phyloP scores from a whole-genome alignment of 345 rosid species.

The Balakata baccata region DNA sequence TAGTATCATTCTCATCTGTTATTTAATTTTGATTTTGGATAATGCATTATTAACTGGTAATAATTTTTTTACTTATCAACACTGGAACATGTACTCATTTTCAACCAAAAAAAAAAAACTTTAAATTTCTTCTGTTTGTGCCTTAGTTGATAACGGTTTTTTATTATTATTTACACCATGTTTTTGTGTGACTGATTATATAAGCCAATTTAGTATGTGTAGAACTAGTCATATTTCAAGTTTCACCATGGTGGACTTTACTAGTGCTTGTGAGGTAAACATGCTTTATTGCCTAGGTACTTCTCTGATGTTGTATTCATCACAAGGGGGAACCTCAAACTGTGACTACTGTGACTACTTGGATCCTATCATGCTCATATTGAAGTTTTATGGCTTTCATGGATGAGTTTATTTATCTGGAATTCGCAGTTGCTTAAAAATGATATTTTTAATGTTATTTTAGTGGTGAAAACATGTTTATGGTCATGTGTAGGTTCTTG shows the following conservation, averaged over 20 bases:
- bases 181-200: not conserved
- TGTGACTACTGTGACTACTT: too few relatives aligned
- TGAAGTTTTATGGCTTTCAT: constrained; percentile 1
- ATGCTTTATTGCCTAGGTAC: constrained; percentile 2
- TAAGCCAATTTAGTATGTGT: not conserved
- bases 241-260: constrained; percentile 1
- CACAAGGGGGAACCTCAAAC: constrained; percentile 4
- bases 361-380: not conserved
- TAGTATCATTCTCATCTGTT: not conserved
- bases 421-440: not conserved
- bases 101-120: not conserved
- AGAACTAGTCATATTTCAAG: not conserved
- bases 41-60: not conserved
- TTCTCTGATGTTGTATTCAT: not conserved
- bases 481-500: constrained; percentile 63
- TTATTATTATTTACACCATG: not conserved
- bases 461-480: not conserved
- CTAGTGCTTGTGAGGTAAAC: not conserved
- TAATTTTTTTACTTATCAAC: not conserved
- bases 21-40: not conserved
- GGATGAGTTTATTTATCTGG: not conserved
- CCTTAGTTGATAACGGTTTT: constrained; percentile 4
- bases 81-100: not conserved
- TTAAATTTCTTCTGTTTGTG: not conserved
- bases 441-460: not conserved